A percentile compares a stretch with the other conserved stretches of the same genome.
These are phyloP conservation scores for Prunus mume DNA, from an alignment of 306 rosid genomes.

Conservation along the genomic window DNA sequence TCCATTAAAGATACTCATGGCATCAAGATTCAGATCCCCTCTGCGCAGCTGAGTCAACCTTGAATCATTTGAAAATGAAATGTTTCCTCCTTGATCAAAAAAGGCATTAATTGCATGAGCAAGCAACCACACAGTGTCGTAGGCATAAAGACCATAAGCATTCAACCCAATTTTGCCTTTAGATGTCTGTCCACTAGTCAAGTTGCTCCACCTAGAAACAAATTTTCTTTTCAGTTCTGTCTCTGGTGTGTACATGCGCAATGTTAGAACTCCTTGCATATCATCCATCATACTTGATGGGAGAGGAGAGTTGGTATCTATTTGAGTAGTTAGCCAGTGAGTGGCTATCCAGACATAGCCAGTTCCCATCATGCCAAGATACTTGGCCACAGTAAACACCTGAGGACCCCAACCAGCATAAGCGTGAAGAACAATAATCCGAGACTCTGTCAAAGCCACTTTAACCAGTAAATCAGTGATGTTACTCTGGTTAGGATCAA, in stretches of 20 bases:
- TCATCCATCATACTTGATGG: conserved; percentile 40
- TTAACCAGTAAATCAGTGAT: conserved; percentile 68
- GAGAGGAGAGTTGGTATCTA: conserved; percentile 54
- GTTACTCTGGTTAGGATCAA: conserved; percentile 43
- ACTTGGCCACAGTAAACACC: conserved; percentile 57
- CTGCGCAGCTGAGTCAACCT: conserved; percentile 30
- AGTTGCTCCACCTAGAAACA: conserved; percentile 73
- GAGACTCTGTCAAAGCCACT: conserved; percentile 76
- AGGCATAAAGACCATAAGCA: conserved; percentile 59
- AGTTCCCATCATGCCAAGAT: conserved; percentile 77
- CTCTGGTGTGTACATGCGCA: conserved; percentile 64
- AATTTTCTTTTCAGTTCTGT: conserved; percentile 59
- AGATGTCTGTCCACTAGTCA: conserved; percentile 41
- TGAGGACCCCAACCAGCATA: conserved; percentile 38
- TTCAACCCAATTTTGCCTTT: conserved; percentile 48
- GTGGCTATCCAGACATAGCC: conserved; percentile 95
- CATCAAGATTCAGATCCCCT: conserved; percentile 55
- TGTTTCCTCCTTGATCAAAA: conserved; percentile 64
- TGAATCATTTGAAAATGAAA: conserved; percentile 67
- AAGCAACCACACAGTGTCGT: conserved; percentile 81
- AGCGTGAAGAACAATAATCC: conserved; percentile 69
- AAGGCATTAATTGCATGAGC: conserved; percentile 79
- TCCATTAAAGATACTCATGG: conserved; percentile 67
- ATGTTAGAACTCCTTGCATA: conserved; percentile 74
- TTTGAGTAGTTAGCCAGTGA: conserved; percentile 55